Percentiles rank a stretch among this genome's conserved stretches.
phyloP scores from a whole-genome alignment of 2,329 filamentous ascomycete species.

The Dactylellina leptospora region DNA sequence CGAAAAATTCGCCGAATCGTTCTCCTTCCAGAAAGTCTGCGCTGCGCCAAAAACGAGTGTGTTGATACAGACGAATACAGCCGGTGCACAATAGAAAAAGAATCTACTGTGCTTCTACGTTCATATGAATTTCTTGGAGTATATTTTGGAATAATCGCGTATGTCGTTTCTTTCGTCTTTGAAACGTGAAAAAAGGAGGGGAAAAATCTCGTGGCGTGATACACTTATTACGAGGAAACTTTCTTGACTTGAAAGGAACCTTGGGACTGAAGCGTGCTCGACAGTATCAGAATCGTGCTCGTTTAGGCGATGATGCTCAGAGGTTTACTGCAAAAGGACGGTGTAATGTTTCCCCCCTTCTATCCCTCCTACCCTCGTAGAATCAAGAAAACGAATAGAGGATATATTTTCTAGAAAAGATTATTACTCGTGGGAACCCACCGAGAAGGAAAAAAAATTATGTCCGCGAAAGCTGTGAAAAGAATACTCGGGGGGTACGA shows the following conservation, averaged over 20 bases:
- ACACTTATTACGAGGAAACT: too few relatives aligned
- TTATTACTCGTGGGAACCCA: background rate
- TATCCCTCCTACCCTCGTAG: too few relatives aligned
- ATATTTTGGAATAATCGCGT: too few relatives aligned
- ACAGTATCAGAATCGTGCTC: background rate
- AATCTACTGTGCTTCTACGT: too few relatives aligned
- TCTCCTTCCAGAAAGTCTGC: background rate
- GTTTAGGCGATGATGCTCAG: background rate
- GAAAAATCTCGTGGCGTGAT: too few relatives aligned
- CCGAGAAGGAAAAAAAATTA: too few relatives aligned
- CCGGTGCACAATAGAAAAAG: too few relatives aligned
- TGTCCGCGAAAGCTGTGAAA: background rate
- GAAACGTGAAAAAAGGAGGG: too few relatives aligned
- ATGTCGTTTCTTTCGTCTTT: too few relatives aligned
- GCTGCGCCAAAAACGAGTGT: constrained; percentile 4
- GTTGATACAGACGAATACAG: too few relatives aligned
- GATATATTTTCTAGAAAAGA: background rate
- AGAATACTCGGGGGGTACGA: background rate
- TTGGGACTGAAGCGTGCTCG: background rate
- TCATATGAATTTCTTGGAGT: too few relatives aligned
- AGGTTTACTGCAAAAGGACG: background rate
- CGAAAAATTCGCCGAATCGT: constrained; percentile 1
- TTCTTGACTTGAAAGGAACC: background rate
- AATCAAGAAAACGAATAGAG: background rate
- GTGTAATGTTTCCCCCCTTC: background rate